Evolutionary conservation across 148 eudicot genomes (phyloP).

Genomic region (Pharnaceum exiguum): DNA sequence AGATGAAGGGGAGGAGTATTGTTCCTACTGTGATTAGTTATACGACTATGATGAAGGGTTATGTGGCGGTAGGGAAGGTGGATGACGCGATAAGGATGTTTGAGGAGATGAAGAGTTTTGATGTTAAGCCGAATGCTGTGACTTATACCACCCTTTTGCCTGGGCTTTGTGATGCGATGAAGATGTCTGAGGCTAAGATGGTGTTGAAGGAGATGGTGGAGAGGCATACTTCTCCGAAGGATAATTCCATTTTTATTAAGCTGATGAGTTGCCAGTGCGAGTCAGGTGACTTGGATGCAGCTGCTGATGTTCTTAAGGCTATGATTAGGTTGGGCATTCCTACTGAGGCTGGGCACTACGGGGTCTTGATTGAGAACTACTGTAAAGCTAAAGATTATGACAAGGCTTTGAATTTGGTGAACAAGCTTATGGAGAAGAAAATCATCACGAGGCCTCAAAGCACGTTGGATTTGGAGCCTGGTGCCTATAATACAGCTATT

Average conservation of each 20-base stretch:
- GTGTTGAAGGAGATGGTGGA: constrained; percentile 77
- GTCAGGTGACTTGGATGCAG: constrained; percentile 74
- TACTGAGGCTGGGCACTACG: constrained; percentile 88
- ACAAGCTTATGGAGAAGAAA: constrained; percentile 79
- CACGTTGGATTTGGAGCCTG: constrained; percentile 59
- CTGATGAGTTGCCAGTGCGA: constrained; percentile 66
- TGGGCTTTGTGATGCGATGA: constrained; percentile 83
- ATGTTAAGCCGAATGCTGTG: constrained; percentile 59
- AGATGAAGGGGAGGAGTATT: constrained; percentile 84
- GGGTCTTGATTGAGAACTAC: constrained; percentile 65
- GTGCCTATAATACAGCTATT: constrained; percentile 72
- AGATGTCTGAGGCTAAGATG: constrained; percentile 56
- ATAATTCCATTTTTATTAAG: constrained; percentile 56
- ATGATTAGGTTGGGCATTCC: constrained; percentile 72
- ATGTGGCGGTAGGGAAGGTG: constrained; percentile 53
- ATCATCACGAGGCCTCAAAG: constrained; percentile 57
- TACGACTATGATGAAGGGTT: constrained; percentile 88
- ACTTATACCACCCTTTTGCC: constrained; percentile 81
- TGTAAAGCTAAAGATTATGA: constrained; percentile 68
- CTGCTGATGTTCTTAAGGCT: constrained; percentile 70
- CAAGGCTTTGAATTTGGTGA: constrained; percentile 61
- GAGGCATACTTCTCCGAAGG: constrained; percentile 50
- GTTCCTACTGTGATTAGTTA: constrained; percentile 74
- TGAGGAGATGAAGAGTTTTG: constrained; percentile 73
- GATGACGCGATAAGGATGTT: constrained; percentile 79